phyloP scores from a whole-genome alignment of 768 basidiomycete genomes.

The Lentinula sp. region DNA sequence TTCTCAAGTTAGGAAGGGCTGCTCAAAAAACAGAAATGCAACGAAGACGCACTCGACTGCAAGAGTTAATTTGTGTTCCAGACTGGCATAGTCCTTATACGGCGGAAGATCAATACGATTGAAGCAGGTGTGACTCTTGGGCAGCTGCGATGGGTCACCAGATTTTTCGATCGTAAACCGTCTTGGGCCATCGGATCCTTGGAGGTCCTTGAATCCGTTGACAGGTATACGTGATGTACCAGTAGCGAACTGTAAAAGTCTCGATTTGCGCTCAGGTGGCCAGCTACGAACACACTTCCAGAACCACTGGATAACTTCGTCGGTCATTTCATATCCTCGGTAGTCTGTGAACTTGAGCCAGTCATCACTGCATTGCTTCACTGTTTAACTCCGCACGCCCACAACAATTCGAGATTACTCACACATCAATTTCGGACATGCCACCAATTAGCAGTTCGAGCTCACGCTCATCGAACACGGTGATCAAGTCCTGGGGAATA shows the following conservation, averaged over 20 bases:
- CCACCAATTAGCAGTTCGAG: constrained; percentile 96
- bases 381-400: not conserved
- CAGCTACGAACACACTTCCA: constrained; percentile 98
- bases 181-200: constrained; percentile 95
- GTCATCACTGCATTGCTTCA: constrained; percentile 58
- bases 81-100: constrained; percentile 89
- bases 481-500: constrained; percentile 95
- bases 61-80: constrained; percentile 93
- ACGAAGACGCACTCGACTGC: constrained; percentile 55
- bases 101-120: constrained; percentile 96
- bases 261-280: constrained; percentile 98
- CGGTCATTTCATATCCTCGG: constrained; percentile 91
- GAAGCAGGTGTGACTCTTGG: constrained; percentile 97
- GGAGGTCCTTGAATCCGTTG: constrained; percentile 97
- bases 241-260: constrained; percentile 93
- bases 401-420: constrained; percentile 31
- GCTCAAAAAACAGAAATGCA: constrained; percentile 2
- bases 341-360: constrained; percentile 99
- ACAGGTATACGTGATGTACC: constrained; percentile 97
- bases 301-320: constrained; percentile 99
- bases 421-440: constrained; percentile 99
- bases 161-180: constrained; percentile 99
- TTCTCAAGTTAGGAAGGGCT: constrained; percentile 9
- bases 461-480: constrained; percentile 98
- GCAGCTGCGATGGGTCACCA: constrained; percentile 92